Evolutionary conservation across 2,329 filamentous ascomycete genomes (phyloP), one percentile per base, ranked within the genome.

Genomic region (Trichoderma arundinaceum): DNA sequence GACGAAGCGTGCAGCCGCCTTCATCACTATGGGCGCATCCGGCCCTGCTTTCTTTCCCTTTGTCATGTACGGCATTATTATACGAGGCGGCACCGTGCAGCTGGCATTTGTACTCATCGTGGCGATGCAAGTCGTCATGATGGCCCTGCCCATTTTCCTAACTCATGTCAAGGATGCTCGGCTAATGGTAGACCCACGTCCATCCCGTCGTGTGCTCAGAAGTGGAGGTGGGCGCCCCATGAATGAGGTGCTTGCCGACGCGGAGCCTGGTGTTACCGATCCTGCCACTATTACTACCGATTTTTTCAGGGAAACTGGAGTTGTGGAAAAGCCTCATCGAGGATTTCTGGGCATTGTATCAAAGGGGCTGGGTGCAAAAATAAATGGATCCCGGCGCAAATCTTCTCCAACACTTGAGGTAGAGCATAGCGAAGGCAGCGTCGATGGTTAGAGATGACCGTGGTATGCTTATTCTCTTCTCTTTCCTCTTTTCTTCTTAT

Each of bases 21-120:
- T 87, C 75, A 88, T 96, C 69, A 91, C 94, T 1, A 92, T 89
- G 74, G 90, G 89, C 57, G 90, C 88, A 1, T 88, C 86, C 1
- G 91, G 91, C 1, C 90, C 91, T 10, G 90, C 88, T 0, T 86
- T 89, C 64, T 90, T 92, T 72, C 91, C 91, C 0, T 91, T 92
- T 39, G 83, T 93, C 61, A 83, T 92, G 67, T 92, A 90, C 66
- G 89, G 81, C 53, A 89, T 91, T 46, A 82, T 89, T 22, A 81
- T 85, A 63, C 73, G 77, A 41, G 84, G 84, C n/a, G 84, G 87
- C 15, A 81, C 82, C 53, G 88, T 90, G 10, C 86, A 86, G 12
- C 83, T 84, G 39, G 86, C 88, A 0, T 91, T 90, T 74, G 77
- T 86, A 38, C 81, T 93, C 4, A 86, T 91, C 1, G 77, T 90